These are phyloP conservation scores for Pinus taeda DNA, from an alignment of 75 land plant genomes.

Conservation along the genomic window DNA sequence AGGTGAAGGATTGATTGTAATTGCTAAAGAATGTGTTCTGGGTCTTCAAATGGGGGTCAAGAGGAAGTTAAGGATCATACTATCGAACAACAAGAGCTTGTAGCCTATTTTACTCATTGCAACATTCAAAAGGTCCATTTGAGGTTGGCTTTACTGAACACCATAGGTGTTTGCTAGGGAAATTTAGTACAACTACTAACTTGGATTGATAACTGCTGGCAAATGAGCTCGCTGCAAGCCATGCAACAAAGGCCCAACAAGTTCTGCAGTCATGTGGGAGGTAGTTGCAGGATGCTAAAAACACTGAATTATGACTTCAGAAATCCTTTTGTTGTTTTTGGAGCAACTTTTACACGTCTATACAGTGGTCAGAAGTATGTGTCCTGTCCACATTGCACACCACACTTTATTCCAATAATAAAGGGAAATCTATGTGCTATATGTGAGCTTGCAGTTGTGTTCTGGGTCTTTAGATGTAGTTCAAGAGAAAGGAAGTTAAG, in stretches of 20 bases:
- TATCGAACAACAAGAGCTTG: slow-evolving; percentile 59
- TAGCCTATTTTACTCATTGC: slow-evolving; percentile 67
- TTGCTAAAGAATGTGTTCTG: too few species aligned
- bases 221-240: slow-evolving; percentile 26
- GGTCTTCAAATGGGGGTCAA: slow-evolving; percentile 33
- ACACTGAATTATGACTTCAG: slow-evolving; percentile 44
- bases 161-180: slow-evolving; percentile 47
- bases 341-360: slow-evolving; percentile 35
- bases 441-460: slow-evolving; percentile 56
- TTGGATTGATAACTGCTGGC: slow-evolving; percentile 43
- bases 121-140: slow-evolving; percentile 45
- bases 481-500: slow-evolving; percentile 53
- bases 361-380: slow-evolving; percentile 38
- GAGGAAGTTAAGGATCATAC: slow-evolving; percentile 52
- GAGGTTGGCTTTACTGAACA: slow-evolving; percentile 49
- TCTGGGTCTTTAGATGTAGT: slow-evolving; percentile 48
- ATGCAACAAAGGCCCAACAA: slow-evolving; percentile 48
- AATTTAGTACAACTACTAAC: slow-evolving; percentile 39
- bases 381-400: slow-evolving; percentile 39
- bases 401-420: slow-evolving; percentile 35
- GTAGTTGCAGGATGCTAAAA: slow-evolving; percentile 27
- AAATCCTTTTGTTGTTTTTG: slow-evolving; percentile 53
- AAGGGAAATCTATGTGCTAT: slow-evolving; percentile 31
- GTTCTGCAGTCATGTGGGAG: slow-evolving; percentile 46
- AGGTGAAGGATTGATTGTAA: too few species aligned